phyloP scores from a whole-genome alignment of 805 yeast genomes.

The Candida succiphila region DNA sequence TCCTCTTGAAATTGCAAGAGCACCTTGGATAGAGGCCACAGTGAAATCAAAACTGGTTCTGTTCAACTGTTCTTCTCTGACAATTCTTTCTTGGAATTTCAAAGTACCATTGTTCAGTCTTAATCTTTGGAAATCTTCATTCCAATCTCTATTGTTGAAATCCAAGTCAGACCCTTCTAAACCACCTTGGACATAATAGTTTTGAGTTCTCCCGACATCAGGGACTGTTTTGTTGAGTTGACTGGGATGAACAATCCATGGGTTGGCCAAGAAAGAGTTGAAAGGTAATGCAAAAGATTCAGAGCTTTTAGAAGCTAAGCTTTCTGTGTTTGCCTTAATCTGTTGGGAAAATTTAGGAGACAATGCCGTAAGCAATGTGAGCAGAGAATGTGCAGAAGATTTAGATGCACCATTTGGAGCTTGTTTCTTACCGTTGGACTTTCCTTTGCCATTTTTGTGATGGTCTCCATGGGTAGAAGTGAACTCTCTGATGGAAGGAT shows the following conservation, averaged over 20 bases:
- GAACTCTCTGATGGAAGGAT: slow-evolving; percentile 41
- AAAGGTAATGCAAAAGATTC: slow-evolving; percentile 55
- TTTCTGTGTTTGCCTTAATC: slow-evolving; percentile 39
- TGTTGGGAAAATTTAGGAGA: slow-evolving; percentile 55
- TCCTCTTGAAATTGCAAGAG: slow-evolving; percentile 65
- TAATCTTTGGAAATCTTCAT: slow-evolving; percentile 80
- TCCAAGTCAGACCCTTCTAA: slow-evolving; percentile 47
- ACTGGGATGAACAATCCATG: slow-evolving; percentile 57
- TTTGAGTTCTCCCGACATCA: slow-evolving; percentile 55
- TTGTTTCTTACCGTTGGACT: slow-evolving; percentile 16
- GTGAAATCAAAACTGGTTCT: slow-evolving; percentile 72
- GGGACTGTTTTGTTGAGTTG: slow-evolving; percentile 21
- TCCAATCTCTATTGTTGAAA: slow-evolving; percentile 81
- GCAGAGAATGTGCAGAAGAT: slow-evolving; percentile 40
- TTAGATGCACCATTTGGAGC: too few relatives aligned
- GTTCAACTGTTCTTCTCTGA: slow-evolving; percentile 66
- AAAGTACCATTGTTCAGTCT: slow-evolving; percentile 48
- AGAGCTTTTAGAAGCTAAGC: slow-evolving; percentile 32
- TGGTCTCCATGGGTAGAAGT: too few relatives aligned
- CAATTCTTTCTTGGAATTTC: slow-evolving; percentile 50
- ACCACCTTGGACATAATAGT: slow-evolving; percentile 41
- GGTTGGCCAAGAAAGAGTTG: slow-evolving; percentile 49
- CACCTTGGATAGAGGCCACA: slow-evolving; percentile 66
- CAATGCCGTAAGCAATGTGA: slow-evolving; percentile 48
- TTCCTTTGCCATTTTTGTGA: too few relatives aligned